phyloP scores from a whole-genome alignment of 495 filamentous ascomycete species.

The Aspergillus diversus region DNA sequence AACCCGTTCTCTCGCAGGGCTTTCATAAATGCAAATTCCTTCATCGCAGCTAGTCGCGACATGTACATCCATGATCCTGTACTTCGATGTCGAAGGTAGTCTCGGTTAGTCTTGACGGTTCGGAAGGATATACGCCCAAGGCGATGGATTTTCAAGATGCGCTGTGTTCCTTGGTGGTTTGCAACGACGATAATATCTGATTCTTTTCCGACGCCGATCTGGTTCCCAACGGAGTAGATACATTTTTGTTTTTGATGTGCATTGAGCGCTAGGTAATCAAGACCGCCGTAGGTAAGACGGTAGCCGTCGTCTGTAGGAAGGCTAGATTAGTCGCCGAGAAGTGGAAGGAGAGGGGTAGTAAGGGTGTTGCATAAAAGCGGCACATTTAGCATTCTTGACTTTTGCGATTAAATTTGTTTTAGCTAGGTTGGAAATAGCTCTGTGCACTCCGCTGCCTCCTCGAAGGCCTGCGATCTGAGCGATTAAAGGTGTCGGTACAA shows the following conservation, averaged over 20 bases:
- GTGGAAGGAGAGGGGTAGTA: neutral
- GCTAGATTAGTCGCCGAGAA: neutral
- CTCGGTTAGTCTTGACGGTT: conserved; percentile 90
- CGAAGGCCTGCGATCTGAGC: conserved; percentile 79
- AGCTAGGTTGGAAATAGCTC: conserved; percentile 83
- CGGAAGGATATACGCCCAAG: conserved; percentile 97
- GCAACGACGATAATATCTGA: conserved; percentile 94
- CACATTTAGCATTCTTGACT: conserved; percentile 91
- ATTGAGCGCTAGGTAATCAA: conserved; percentile 94
- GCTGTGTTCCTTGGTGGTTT: conserved; percentile 61
- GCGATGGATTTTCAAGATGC: conserved; percentile 89
- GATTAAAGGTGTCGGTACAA: conserved; percentile 90
- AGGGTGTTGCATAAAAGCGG: neutral
- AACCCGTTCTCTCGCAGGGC: conserved; percentile 81
- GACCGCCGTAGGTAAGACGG: conserved; percentile 92
- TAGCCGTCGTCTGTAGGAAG: conserved; percentile 80
- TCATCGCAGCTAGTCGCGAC: conserved; percentile 85
- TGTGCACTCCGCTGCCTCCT: conserved; percentile 83
- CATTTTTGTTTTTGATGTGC: conserved; percentile 75
- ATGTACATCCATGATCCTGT: conserved; percentile 97
- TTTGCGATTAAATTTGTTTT: conserved; percentile 91
- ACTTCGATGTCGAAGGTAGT: conserved; percentile 84
- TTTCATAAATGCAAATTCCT: conserved; percentile 92
- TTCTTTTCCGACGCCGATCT: conserved; percentile 97
- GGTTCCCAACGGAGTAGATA: conserved; percentile 90